A percentile compares a stretch with the other conserved stretches of the same genome.
Conservation (phyloP, 345 rosid species). For the Dipteronia dyeriana region DNA sequence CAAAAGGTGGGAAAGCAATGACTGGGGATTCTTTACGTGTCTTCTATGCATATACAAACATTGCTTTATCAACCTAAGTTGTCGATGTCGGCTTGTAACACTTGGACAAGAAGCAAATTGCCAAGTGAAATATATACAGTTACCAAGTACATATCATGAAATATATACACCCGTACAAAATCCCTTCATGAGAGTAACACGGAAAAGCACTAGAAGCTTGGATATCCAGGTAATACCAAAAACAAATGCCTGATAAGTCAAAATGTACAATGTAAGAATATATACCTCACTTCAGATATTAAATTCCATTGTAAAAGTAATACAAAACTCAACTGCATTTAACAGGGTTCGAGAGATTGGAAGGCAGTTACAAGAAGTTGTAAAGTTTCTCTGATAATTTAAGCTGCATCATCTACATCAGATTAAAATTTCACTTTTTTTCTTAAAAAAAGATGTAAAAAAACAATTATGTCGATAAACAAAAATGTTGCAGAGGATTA, state of each 20-base stretch:
- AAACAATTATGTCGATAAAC: not conserved
- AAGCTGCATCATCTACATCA: not conserved
- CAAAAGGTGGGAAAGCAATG: not conserved
- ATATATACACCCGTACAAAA: not conserved
- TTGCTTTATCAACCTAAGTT: not conserved
- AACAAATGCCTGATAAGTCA: not conserved
- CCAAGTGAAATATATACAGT: not conserved
- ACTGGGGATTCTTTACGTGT: not conserved
- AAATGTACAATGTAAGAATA: not conserved
- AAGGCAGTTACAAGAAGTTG: not conserved
- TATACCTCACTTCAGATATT: not conserved
- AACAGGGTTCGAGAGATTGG: not conserved
- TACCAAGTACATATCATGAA: not conserved
- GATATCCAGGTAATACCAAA: not conserved
- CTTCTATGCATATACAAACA: not conserved
- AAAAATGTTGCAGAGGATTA: not conserved
- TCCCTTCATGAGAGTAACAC: no score
- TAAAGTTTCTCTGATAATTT: constrained; percentile 1
- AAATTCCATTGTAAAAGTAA: not conserved
- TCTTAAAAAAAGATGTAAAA: not conserved
- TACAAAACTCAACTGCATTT: not conserved
- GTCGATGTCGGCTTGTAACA: not conserved
- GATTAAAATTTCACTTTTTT: not conserved
- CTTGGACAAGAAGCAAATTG: not conserved
- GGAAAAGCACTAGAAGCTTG: not conserved